Base-by-base conservation (phyloP, 495 filamentous ascomycete genomes). In the Trichoderma reesei region DNA sequence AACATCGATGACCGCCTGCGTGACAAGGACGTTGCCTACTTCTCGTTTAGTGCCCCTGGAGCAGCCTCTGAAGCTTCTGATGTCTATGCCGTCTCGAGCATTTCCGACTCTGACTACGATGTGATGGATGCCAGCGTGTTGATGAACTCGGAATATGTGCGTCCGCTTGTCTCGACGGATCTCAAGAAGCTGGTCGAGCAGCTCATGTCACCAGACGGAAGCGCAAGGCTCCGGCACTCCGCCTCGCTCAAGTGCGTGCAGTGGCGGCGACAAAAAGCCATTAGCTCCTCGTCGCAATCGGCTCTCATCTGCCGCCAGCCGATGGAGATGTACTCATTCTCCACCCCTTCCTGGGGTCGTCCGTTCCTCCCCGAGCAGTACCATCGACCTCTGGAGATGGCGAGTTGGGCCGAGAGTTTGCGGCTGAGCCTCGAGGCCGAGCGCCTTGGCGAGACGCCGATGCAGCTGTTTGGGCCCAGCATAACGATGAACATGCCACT, bases 101-200 rank as follows among this genome's bases (percentile, higher is more conserved):
- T 83, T 13, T 81, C 86, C 42, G 85, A 83, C 11, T 84, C 84
- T 60, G 92, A 99, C 72, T 77, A 87, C 61, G 92, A 96, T 31
- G 88, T 82, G 56, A 96, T 99, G 91, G 94, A 99, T 70, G 94
- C 94, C 36, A 95, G 90, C 69, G 83, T 94, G 0, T 80, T 99
- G 14, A 99, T 99, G 94, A 91, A 85, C 59, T 86, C 95, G 3
- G 89, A 93, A 68, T 99, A 99, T 72, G 79, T 96, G 18, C 88
- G 91, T 64, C 95, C 95, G 3, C 80, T 98, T 2, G 74, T 90
- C 11, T 72, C 82, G 36, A 92, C 91, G 26, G 95, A 99, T 66
- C 83, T 99, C 8, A 67, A 71, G 11, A 71, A 74, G 14, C 79
- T 99, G 13, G 86, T 97, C 42, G 74, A 82, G 38, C 83, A 85